Conservation (phyloP, 768 basidiomycete genomes). For the Pisolithus sp. region DNA sequence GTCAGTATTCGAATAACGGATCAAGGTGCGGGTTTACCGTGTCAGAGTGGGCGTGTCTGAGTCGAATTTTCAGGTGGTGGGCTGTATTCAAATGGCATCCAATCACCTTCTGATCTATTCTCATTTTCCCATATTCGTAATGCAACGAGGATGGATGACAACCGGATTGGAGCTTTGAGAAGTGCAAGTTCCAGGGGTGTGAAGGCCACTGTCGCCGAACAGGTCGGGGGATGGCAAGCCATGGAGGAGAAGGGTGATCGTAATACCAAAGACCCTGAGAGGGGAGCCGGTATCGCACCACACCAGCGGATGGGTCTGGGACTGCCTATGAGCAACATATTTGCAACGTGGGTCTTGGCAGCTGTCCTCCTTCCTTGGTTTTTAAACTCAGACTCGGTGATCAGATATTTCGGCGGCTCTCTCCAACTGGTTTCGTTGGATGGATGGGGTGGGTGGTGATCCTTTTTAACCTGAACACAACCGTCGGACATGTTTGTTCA, state of each 20-base stretch:
- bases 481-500: slow-evolving; percentile 2
- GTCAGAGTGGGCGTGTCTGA: background rate
- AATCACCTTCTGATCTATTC: slow-evolving; percentile 70
- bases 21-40: slow-evolving; percentile 48
- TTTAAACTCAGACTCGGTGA: background rate
- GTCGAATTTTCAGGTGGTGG: slow-evolving; percentile 55
- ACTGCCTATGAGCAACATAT: slow-evolving; percentile 85
- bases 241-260: slow-evolving; percentile 15
- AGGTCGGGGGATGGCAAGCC: slow-evolving; percentile 45
- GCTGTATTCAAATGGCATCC: slow-evolving; percentile 46
- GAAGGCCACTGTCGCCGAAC: slow-evolving; percentile 75
- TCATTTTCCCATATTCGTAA: slow-evolving; percentile 87
- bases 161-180: slow-evolving; percentile 63
- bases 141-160: slow-evolving; percentile 57
- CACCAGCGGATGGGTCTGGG: slow-evolving; percentile 76
- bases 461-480: background rate
- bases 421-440: slow-evolving; percentile 74
- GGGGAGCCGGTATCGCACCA: slow-evolving; percentile 38
- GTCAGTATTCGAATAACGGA: slow-evolving; percentile 86
- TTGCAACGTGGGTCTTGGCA: slow-evolving; percentile 54
- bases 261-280: slow-evolving; percentile 32
- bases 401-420: slow-evolving; percentile 78
- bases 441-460: slow-evolving; percentile 64
- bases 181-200: slow-evolving; percentile 58
- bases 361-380: background rate